Base-by-base conservation (phyloP, 768 basidiomycete species). In the Rhizopogon rudus region DNA sequence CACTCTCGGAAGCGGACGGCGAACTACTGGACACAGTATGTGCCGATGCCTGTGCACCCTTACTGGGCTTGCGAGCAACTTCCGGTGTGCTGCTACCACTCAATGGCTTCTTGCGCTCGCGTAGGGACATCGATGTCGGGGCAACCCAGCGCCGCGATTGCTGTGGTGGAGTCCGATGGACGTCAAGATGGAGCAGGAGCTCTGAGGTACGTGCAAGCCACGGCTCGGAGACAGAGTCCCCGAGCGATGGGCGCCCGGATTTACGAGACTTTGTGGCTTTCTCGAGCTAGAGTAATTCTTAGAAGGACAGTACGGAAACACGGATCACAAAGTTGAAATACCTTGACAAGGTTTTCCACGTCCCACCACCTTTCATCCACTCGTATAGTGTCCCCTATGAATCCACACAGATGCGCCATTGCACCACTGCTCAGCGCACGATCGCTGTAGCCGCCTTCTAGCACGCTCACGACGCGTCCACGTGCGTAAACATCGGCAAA, bases 391-490 rank as follows among this genome's bases (percentile, higher is more conserved):
- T 20, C 51, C 20, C 50, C 53, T 1, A 74, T 75, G 20, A 98
- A 71, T 4, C 94, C 95, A 6, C 74, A 73, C 2, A 96, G 68
- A 66, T 93, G 89, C 0, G 93, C 89, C 81, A 93, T 82, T 0
- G 86, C 79, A 0, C 89, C 96, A 58, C 89, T 93, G 6, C 76
- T 83, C 53, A 98, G 75, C 0, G 96, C 94, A 6, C 87, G 80
- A 67, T 98, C 93, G 61, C 91, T 91, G 64, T 98, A 98, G 1
- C 95, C 96, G 1, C 96, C 96, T 72, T 99, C 96, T 1, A 99
- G 81, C 0, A 98, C 90, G 61, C 91, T 93, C 40, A 98, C 77
- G 5, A 96, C 62, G 41, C 84, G 79, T 0, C 93, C 92, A 1
- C 68, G 63, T 0, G 91, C 83, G 58, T 84, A 84, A 44, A 67